Base-by-base conservation (phyloP, 1,284 basidiomycete genomes). In the Exobasidium cylindrosporum region DNA sequence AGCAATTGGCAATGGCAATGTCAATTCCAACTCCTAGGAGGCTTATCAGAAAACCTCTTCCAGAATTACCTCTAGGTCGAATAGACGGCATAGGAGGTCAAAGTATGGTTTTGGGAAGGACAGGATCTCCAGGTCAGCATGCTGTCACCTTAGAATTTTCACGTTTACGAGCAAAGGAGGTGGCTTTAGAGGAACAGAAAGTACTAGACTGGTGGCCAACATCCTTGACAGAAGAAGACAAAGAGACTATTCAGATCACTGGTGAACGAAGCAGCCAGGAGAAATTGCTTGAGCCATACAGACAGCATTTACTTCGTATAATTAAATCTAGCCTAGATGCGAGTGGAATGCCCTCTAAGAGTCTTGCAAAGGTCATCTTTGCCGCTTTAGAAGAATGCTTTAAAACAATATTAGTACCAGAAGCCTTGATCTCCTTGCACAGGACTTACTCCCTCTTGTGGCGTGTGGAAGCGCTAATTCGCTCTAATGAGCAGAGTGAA, bases 11-110 rank as follows among this genome's bases (percentile, higher is more conserved):
- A 63, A 61, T 69, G 61, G 67, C 72, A 30, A 64, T 72, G 35
- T 69, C 67, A 23, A 61, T 72, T 10, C 67, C 70, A n/a, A 74
- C 72, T 1, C 66, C 67, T 4, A 63, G 70, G 14, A 64, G 72
- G 23, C 69, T 74, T 59, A 73, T 74, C 40, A 68, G 72, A 56
- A 74, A 74, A 55, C 70, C 72, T 2, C 59, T 74, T n/a, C 72
- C 72, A 1, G 61, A 66, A 32, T 40, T 72, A 11, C 72, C 72
- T n/a, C 57, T 61, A 1, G 21, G 26, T 4, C n/a, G 26, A 13
- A 52, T 56, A 1, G 53, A 58, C 2, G n/a, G 30, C 14, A 46
- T 7, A 21, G 35, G 28, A 31, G 45, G 14, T 5, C 53, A 55
- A 21, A 55, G 53, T 17, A 14, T 23, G 23, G 32, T 55, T 3